Evolutionary conservation across 345 rosid species (phyloP).

Genomic region (Acer negundo): DNA sequence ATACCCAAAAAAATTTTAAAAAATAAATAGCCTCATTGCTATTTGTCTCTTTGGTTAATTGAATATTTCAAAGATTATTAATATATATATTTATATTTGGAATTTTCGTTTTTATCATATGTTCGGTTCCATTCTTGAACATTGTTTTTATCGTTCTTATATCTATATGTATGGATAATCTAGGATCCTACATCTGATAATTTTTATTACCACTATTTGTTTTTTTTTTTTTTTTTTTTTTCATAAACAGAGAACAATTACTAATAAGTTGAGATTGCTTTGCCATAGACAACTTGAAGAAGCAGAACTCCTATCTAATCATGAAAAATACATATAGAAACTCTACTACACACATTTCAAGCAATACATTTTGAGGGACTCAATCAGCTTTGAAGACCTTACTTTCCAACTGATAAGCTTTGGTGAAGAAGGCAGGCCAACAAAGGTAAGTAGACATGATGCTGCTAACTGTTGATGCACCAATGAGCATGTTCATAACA

Average conservation of each 20-base stretch:
- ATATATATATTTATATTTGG: not conserved
- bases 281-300: too few relatives aligned
- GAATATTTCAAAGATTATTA: not conserved
- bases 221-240: too few relatives aligned
- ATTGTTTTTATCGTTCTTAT: too few relatives aligned
- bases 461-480: conserved; percentile 81
- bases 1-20: not conserved
- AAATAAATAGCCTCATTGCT: not conserved
- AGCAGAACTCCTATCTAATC: too few relatives aligned
- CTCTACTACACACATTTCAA: too few relatives aligned
- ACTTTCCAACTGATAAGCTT: conserved; percentile 68
- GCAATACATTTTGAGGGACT: too few relatives aligned
- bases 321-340: too few relatives aligned
- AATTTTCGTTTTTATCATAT: not conserved
- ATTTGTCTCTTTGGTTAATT: not conserved
- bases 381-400: conserved; percentile 57
- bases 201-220: too few relatives aligned
- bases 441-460: conserved; percentile 78
- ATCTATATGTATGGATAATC: too few relatives aligned
- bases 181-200: too few relatives aligned
- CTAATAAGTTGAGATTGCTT: too few relatives aligned
- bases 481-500: conserved; percentile 91
- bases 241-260: too few relatives aligned
- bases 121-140: not conserved
- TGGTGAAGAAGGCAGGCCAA: conserved; percentile 93